Evolutionary conservation across 768 basidiomycete species (phyloP), one percentile per base, ranked within the genome.

Genomic region (Suillus sp.): DNA sequence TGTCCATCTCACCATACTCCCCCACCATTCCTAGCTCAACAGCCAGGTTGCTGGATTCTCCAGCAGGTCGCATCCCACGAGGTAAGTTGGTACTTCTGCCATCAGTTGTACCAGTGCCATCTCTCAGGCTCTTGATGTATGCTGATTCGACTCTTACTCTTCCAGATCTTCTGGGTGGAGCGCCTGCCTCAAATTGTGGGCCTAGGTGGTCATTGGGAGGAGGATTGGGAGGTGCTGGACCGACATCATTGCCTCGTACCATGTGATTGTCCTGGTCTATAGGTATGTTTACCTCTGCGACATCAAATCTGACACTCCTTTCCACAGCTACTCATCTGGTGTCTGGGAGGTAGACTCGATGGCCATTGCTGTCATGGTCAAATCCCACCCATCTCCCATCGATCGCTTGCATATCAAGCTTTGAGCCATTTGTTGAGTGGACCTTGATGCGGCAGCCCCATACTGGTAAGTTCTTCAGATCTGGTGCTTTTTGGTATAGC

Each of bases 301-400:
- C 25, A 6, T 58, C 55, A 22, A 69, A 69, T 4, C 18, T 18
- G 27, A 69, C 45, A 34, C 59, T 66, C 7, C 62, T 57, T 51
- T 70, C 64, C 54, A 68, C 25, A 34, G 60, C 60, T 4, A 70
- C 43, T 11, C 42, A 8, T 16, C 55, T 3, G 0, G 8, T 55
- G 2, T 66, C 64, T 32, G 37, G 58, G 62, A 62, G 62, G 59
- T 57, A 68, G 37, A 64, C 61, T n/a, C 62, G 51, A 51, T 55
- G 51, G 18, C 73, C 77, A 47, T 72, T 74, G 64, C 71, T 76
- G n/a, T 74, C 65, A 5, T 67, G 62, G 62, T 78, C 75, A 66
- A 76, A 76, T 0, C 79, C 76, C 18, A 80, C 65, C 73, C 75
- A 81, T 11, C 64, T 63, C 0, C 75, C 76, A 18, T 73, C 67